Evolutionary conservation across 2,329 filamentous ascomycete species (phyloP).

Genomic region (Biscogniauxia marginata): DNA sequence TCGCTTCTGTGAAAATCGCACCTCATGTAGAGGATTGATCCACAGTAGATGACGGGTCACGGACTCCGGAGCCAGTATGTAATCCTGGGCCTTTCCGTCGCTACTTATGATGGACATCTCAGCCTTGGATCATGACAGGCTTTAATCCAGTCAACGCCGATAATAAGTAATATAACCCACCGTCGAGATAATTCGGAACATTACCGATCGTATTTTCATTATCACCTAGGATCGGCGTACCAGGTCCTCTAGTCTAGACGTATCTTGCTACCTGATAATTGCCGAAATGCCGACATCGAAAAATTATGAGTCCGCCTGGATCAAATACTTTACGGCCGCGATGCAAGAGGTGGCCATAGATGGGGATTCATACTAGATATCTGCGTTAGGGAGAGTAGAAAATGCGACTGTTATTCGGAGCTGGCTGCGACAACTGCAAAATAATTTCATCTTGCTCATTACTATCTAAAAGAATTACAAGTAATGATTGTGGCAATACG

Average conservation of each 20-base stretch:
- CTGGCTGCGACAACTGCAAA: no score
- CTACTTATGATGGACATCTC: not conserved
- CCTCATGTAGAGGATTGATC: not conserved
- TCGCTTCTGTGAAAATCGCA: not conserved
- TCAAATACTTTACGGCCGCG: no score
- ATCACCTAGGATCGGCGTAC: no score
- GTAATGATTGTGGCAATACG: not conserved
- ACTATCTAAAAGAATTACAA: not conserved
- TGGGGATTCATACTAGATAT: no score
- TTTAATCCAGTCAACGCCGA: not conserved
- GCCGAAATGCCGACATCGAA: no score
- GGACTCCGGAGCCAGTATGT: not conserved
- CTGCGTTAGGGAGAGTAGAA: not conserved
- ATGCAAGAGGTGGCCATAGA: no score
- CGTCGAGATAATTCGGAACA: not conserved
- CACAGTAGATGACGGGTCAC: no score
- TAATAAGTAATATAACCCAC: not conserved
- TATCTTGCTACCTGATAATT: no score
- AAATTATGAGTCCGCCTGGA: no score
- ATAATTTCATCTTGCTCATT: not conserved
- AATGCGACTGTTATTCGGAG: constrained; percentile 2
- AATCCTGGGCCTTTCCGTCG: not conserved
- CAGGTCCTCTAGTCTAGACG: no score
- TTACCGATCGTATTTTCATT: not conserved
- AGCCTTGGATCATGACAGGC: not conserved